phyloP scores from a whole-genome alignment of 2,329 filamentous ascomycete species.

The Nigrospora osmanthi region DNA sequence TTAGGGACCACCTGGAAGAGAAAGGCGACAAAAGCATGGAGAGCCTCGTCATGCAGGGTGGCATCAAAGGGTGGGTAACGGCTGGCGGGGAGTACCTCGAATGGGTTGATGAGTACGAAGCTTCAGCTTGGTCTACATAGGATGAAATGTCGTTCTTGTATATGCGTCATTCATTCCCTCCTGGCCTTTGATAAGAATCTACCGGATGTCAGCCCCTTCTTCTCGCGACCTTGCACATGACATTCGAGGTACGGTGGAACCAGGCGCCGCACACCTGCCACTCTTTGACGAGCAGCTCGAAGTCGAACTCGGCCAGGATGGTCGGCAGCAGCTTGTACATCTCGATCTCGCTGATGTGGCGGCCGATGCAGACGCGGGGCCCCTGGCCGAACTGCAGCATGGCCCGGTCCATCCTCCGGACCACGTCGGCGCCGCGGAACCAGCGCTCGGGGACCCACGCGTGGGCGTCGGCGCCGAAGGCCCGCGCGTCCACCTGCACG shows the following conservation, averaged over 20 bases:
- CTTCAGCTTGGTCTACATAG: too few relatives aligned
- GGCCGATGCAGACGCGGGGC: neutral
- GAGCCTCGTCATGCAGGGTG: constrained; percentile 41
- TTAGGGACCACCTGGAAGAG: constrained; percentile 40
- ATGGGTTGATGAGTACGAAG: constrained; percentile 39
- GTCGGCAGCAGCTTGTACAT: neutral
- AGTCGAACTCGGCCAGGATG: neutral
- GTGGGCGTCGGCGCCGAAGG: neutral
- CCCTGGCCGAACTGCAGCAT: neutral
- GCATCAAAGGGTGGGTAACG: constrained; percentile 46
- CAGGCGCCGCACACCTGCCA: neutral
- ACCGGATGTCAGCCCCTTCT: neutral
- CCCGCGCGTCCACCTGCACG: neutral
- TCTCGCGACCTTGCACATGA: neutral
- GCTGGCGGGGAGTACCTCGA: constrained; percentile 37
- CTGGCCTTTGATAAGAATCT: too few relatives aligned
- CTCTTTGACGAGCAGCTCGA: neutral
- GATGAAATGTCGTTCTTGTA: too few relatives aligned
- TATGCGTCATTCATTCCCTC: too few relatives aligned
- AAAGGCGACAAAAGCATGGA: constrained; percentile 30
- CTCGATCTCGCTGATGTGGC: neutral
- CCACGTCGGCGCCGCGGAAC: neutral
- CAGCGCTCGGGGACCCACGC: neutral
- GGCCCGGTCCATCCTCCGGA: neutral
- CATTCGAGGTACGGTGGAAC: neutral